Percentiles rank a stretch among this genome's conserved stretches.
These are phyloP conservation scores for Tuber melanosporum DNA, from an alignment of 495 filamentous ascomycete genomes.

Conservation along the genomic window DNA sequence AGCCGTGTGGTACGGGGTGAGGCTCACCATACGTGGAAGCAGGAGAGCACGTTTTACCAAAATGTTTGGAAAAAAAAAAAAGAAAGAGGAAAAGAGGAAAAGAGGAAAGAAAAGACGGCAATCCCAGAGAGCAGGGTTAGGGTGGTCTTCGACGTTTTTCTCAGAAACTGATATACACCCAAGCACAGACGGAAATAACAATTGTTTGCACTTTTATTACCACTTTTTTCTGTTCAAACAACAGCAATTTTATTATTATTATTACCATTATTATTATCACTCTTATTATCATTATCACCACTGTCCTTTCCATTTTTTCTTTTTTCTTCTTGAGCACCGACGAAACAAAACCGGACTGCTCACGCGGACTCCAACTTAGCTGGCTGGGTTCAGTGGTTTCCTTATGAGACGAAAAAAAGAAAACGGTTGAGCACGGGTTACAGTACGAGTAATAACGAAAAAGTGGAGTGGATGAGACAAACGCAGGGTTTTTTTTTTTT, in stretches of 20 bases:
- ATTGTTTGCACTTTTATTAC: not conserved
- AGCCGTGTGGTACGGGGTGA: not conserved
- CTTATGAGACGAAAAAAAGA: not conserved
- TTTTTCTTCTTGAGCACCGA: not conserved
- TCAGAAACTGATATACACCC: not conserved
- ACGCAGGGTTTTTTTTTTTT: not conserved
- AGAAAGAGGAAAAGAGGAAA: not conserved
- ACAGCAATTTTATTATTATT: not conserved
- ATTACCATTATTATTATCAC: not conserved
- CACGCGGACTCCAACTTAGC: not conserved
- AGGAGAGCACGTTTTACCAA: not conserved
- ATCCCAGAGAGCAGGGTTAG: not conserved
- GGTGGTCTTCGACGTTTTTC: not conserved
- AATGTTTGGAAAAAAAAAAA: not conserved
- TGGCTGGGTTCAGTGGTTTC: not conserved
- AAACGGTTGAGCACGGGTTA: constrained; percentile 4
- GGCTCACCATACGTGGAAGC: not conserved
- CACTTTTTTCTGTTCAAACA: not conserved
- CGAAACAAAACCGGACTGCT: not conserved
- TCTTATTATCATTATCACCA: not conserved
- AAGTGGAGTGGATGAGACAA: not conserved
- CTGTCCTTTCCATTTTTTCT: not conserved
- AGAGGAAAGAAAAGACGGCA: not conserved
- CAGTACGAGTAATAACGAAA: not conserved
- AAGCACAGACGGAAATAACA: not conserved